Percentiles rank a stretch among this genome's conserved stretches.
These are phyloP conservation scores for Bryopsis sp. DNA, from an alignment of 139 green algal species.

Conservation along the genomic window DNA sequence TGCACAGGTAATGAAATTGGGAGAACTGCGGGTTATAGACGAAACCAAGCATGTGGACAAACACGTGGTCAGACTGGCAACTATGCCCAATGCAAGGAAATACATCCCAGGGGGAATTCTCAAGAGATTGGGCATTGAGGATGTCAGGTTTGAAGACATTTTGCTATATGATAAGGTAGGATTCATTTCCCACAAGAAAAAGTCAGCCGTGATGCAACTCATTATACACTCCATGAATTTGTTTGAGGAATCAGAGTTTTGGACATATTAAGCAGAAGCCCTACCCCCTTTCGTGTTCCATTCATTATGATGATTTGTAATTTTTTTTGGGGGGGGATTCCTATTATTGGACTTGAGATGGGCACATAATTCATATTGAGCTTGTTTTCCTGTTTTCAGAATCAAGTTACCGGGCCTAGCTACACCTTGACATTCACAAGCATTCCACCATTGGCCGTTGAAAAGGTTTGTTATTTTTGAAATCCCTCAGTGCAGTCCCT, in stretches of 20 bases:
- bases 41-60: neutral
- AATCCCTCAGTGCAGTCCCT: too few relatives aligned
- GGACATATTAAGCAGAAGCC: neutral
- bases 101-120: neutral
- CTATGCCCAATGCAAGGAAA: neutral
- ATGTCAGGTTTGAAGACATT: conserved; percentile 13
- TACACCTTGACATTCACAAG: neutral
- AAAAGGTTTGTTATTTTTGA: too few relatives aligned
- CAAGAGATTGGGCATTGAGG: neutral
- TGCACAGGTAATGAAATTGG: conserved; percentile 6
- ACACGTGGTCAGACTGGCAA: neutral
- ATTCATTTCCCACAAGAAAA: neutral
- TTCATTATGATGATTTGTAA: too few relatives aligned
- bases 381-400: neutral
- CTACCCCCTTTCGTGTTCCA: neutral
- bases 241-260: neutral
- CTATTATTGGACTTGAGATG: too few relatives aligned
- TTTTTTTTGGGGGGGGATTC: too few relatives aligned
- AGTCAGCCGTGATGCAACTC: neutral
- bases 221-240: neutral
- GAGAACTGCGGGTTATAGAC: neutral
- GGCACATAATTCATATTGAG: too few relatives aligned
- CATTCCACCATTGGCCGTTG: neutral
- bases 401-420: neutral
- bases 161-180: neutral